These are phyloP conservation scores for Naematelia encephala DNA, from an alignment of 768 basidiomycete genomes.

Conservation along the genomic window DNA sequence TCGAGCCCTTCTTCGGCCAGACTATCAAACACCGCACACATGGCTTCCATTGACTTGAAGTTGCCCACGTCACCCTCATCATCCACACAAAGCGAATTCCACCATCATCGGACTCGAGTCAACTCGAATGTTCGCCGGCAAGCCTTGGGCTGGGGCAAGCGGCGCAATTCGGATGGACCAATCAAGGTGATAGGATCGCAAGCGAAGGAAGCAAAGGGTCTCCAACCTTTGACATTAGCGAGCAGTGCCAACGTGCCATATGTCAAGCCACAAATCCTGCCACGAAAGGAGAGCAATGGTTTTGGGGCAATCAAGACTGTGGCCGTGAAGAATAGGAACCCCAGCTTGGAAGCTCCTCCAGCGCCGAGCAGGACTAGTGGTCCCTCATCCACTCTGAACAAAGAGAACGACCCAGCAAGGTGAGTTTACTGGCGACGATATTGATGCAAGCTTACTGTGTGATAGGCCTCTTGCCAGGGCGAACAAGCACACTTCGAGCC, in stretches of 20 bases:
- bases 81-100: conserved; percentile 1
- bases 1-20: conserved; percentile 12
- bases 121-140: conserved; percentile 28
- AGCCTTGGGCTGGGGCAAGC: conserved; percentile 40
- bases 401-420: background rate
- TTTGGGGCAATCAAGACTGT: background rate
- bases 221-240: background rate
- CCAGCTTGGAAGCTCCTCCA: background rate
- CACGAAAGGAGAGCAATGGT: background rate
- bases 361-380: background rate
- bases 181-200: conserved; percentile 5
- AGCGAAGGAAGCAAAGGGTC: background rate
- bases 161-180: conserved; percentile 34
- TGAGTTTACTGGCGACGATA: background rate
- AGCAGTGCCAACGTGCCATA: background rate
- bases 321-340: background rate
- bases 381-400: background rate
- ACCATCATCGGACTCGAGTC: conserved; percentile 22
- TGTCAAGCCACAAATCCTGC: background rate
- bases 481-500: background rate
- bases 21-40: background rate
- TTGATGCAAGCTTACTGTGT: background rate
- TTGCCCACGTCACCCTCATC: background rate
- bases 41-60: background rate
- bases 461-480: too few species aligned